Evolutionary conservation across 202 grass and related monocot genomes (phyloP).

Genomic region (Zizania palustris): DNA sequence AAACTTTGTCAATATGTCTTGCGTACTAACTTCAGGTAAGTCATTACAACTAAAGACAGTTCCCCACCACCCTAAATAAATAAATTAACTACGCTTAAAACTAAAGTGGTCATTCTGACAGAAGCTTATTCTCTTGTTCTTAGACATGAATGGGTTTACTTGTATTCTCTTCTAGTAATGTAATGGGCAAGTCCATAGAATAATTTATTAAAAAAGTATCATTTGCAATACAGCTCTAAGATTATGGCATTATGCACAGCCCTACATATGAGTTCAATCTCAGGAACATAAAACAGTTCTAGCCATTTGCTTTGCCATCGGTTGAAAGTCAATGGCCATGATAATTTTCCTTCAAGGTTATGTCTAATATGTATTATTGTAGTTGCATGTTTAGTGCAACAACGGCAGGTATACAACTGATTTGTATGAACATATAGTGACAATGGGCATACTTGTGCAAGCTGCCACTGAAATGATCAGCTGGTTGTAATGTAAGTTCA

Average conservation of each 20-base stretch:
- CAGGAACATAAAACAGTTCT: background rate
- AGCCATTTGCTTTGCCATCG: background rate
- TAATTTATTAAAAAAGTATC: constrained; percentile 9
- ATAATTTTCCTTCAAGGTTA: constrained; percentile 15
- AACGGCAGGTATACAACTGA: background rate
- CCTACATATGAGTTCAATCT: constrained; percentile 9
- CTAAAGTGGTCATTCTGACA: background rate
- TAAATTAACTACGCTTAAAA: constrained; percentile 6
- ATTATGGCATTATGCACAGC: background rate
- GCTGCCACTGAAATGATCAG: background rate
- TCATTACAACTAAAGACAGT: background rate
- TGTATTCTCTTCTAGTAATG: constrained; percentile 18
- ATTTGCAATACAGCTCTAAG: background rate
- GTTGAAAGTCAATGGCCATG: constrained; percentile 3
- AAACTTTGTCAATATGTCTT: constrained; percentile 16
- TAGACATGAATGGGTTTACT: constrained; percentile 4
- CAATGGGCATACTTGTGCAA: constrained; percentile 16
- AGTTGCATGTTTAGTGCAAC: constrained; percentile 14
- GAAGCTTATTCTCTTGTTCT: constrained; percentile 20
- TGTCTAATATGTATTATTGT: background rate
- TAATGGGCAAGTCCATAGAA: background rate
- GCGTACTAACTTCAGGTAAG: constrained; percentile 20
- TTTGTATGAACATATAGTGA: constrained; percentile 5
- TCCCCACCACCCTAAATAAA: background rate
- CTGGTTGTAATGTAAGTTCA: constrained; percentile 16